Conservation (phyloP, 1,284 basidiomycete species). For the Phlebopus sp. region DNA sequence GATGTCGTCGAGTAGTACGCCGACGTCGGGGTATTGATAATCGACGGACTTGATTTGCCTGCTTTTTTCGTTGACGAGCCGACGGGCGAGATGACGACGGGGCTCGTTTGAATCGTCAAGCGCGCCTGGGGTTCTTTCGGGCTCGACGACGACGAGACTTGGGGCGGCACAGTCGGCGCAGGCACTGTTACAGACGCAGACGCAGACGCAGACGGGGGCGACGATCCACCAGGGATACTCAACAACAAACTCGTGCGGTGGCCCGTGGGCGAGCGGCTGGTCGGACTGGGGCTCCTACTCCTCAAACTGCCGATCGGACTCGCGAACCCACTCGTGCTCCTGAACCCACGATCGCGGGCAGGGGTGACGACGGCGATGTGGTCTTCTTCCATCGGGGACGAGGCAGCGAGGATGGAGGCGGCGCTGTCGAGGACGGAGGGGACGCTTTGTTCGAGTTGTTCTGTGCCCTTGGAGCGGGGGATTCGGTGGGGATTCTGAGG, state of each 20-base stretch:
- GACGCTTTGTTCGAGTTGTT: slow-evolving; percentile 67
- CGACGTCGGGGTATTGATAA: slow-evolving; percentile 46
- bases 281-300: slow-evolving; percentile 58
- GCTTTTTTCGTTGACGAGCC: slow-evolving; percentile 12
- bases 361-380: slow-evolving; percentile 60
- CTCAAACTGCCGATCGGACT: slow-evolving; percentile 65
- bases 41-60: slow-evolving; percentile 24
- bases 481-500: slow-evolving; percentile 64
- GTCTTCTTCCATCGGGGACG: slow-evolving; percentile 42
- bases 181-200: slow-evolving; percentile 15
- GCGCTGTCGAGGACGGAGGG: slow-evolving; percentile 75
- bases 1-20: slow-evolving; percentile 43
- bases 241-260: slow-evolving; percentile 42
- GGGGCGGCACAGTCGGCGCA: no score
- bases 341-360: slow-evolving; percentile 31
- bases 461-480: slow-evolving; percentile 64
- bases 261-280: slow-evolving; percentile 25
- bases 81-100: slow-evolving; percentile 3
- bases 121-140: slow-evolving; percentile 20
- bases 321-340: slow-evolving; percentile 59
- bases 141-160: slow-evolving; percentile 26
- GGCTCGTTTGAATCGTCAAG: slow-evolving; percentile 26
- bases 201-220: slow-evolving; percentile 21
- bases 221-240: slow-evolving; percentile 38
- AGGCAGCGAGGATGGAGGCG: slow-evolving; percentile 57